Evolutionary conservation across 306 rosid species (phyloP).

Genomic region (Ochetophila trinervis): DNA sequence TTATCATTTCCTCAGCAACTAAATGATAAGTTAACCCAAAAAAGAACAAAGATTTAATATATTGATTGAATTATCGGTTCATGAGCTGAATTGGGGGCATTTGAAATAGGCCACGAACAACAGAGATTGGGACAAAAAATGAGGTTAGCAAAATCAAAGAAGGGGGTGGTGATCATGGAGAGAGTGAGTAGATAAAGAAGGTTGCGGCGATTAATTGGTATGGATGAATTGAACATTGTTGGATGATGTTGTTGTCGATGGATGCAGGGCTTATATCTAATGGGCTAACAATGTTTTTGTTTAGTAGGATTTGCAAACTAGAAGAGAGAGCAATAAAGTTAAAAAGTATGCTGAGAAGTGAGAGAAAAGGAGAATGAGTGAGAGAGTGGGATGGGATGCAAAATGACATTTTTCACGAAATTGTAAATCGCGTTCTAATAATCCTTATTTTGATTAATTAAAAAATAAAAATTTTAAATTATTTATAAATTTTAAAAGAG

Average conservation of each 20-base stretch:
- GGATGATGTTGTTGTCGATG: constrained; percentile 18
- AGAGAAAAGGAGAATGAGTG: no score
- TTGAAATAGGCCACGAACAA: constrained; percentile 46
- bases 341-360: no score
- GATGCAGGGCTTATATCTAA: no score
- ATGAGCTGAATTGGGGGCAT: constrained; percentile 46
- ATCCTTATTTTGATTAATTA: no score
- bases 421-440: no score
- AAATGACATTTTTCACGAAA: no score
- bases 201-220: constrained; percentile 32
- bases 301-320: no score
- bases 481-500: no score
- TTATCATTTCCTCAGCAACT: background rate
- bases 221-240: background rate
- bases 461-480: no score
- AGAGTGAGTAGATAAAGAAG: constrained; percentile 26
- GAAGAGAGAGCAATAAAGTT: no score
- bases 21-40: background rate
- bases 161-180: constrained; percentile 16
- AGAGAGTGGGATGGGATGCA: no score
- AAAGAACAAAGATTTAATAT: background rate
- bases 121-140: constrained; percentile 9
- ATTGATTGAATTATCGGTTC: constrained; percentile 30
- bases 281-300: no score
- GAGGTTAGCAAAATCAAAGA: constrained; percentile 8